Base-by-base conservation (phyloP, 2,329 filamentous ascomycete genomes). In the Ophioceras dolichostomum region DNA sequence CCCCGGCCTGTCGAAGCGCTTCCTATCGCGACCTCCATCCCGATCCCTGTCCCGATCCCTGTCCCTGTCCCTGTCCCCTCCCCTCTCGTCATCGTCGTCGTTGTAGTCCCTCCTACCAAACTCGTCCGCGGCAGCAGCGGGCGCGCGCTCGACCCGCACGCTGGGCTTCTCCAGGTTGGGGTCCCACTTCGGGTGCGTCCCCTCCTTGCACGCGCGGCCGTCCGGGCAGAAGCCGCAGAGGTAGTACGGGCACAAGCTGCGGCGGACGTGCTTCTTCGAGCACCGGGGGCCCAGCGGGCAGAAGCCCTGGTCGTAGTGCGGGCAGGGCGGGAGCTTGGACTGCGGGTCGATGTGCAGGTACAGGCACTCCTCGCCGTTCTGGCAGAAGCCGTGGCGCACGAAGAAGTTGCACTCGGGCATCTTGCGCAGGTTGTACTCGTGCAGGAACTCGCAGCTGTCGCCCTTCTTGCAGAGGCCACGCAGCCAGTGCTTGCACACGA, bases 361-460 rank as follows among this genome's bases (percentile, higher is more conserved):
- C 5, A 94, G 68, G 54, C 91, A 98, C 62, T 98, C 91, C 59
- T 96, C 89, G 47, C 89, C 91, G 61, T 95, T 94, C 45, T 83
- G 85, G 63, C 91, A 98, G 58, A 93, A 95, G 39, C 86, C 86
- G 54, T 91, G 94, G 43, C 87, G 76, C 40, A 87, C 79, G 62
- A 89, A 96, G 61, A 94, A 94, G 54, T 94, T 94, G 64, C 91
- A 98, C 64, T 96, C 91, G 44, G 91, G 88, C 86, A 96, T 96
- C 60, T 91, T 88, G 45, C 91, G 79, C 48, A 98, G 73, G 62
- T 98, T 96, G 68, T 95, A 98, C 62, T 96, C 91, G 69, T 98
- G 91, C 34, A 96, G 69, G 53, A 96, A 98, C 65, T 98, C 91
- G 76, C 91, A 98, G 48, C 79, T 76, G 54, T 95, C 82, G 51